A percentile compares a stretch with the other conserved stretches of the same genome.
Evolutionary conservation across 83 land plant genomes (phyloP).

Genomic region (Larix sibirica): DNA sequence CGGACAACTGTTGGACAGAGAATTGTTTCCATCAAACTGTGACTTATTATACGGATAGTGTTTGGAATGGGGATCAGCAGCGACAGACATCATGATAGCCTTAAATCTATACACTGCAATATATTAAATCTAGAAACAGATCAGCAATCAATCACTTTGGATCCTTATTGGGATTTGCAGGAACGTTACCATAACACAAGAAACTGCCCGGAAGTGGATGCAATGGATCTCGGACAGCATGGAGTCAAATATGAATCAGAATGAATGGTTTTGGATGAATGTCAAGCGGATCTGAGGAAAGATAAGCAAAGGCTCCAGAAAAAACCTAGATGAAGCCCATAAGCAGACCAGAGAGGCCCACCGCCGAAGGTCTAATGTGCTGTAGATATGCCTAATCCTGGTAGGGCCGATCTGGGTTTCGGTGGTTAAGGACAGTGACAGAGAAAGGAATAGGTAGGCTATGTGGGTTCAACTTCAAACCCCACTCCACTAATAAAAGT

Average conservation of each 20-base stretch:
- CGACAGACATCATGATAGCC: conserved; percentile 18
- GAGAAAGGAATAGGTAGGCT: too few relatives aligned
- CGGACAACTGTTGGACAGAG: conserved; percentile 13
- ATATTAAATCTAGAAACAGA: background rate
- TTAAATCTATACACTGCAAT: background rate
- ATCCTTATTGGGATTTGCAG: background rate
- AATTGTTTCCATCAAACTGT: conserved; percentile 8
- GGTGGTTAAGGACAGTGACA: too few relatives aligned
- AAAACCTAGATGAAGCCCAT: too few relatives aligned
- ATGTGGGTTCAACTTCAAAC: too few relatives aligned
- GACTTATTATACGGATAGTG: conserved; percentile 8
- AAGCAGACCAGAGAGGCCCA: too few relatives aligned
- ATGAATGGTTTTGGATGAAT: background rate
- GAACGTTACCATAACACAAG: background rate
- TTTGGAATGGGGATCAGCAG: conserved; percentile 9
- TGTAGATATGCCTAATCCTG: too few relatives aligned
- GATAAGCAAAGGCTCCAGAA: too few relatives aligned
- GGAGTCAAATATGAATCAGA: background rate
- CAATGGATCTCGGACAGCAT: background rate
- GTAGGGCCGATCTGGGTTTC: too few relatives aligned
- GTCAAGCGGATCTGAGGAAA: too few relatives aligned
- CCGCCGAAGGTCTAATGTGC: too few relatives aligned
- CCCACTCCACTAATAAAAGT: too few relatives aligned
- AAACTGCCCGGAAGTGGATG: background rate
- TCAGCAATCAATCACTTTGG: background rate